Conservation (phyloP, 495 filamentous ascomycete species). For the Neurospora sp. region DNA sequence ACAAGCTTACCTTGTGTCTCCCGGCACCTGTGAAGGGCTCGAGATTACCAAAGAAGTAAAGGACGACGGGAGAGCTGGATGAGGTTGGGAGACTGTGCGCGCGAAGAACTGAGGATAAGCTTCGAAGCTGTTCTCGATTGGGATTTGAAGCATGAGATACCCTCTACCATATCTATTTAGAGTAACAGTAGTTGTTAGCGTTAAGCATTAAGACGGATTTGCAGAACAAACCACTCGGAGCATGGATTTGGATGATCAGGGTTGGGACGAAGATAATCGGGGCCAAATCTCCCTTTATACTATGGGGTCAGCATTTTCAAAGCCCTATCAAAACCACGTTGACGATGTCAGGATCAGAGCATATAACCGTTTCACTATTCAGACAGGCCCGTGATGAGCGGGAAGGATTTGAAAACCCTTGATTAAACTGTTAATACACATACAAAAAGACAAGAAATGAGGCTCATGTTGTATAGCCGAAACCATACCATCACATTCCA, state of each 20-base stretch:
- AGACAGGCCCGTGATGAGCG: not conserved
- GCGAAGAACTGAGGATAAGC: not conserved
- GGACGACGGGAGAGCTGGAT: not conserved
- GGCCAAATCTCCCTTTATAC: not conserved
- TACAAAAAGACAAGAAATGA: not conserved
- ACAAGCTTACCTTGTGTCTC: constrained; percentile 31
- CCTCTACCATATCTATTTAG: constrained; percentile 2
- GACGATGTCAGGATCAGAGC: not conserved
- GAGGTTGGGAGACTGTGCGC: not conserved
- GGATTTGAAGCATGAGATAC: constrained; percentile 14
- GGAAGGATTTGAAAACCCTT: not conserved
- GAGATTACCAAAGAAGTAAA: constrained; percentile 20
- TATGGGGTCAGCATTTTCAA: not conserved
- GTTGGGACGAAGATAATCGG: not conserved
- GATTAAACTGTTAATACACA: not conserved
- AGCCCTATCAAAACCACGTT: not conserved
- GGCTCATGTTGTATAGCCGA: not conserved
- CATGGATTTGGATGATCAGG: not conserved
- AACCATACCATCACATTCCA: not conserved
- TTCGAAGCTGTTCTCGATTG: not conserved
- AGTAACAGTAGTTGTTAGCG: not conserved
- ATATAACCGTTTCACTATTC: not conserved
- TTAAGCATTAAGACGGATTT: not conserved
- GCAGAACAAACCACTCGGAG: not conserved
- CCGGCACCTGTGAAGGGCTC: constrained; percentile 39